Evolutionary conservation across 306 rosid genomes (phyloP).

Genomic region (Pyrus betulifolia): DNA sequence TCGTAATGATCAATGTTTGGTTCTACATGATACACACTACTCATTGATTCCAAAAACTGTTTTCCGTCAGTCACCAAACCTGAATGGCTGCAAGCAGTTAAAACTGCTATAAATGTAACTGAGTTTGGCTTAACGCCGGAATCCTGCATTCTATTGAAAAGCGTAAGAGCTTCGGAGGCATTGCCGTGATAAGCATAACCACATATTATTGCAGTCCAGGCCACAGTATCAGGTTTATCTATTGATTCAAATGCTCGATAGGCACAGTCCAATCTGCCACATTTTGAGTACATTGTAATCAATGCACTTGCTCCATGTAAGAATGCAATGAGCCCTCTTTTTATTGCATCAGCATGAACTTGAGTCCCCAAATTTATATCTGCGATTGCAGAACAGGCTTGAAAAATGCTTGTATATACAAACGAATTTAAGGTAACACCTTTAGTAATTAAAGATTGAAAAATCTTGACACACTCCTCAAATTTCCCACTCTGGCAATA

Average conservation of each 20-base stretch:
- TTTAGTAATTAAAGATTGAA: constrained; percentile 38
- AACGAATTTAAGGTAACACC: constrained; percentile 41
- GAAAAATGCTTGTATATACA: constrained; percentile 48
- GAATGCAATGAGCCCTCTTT: constrained; percentile 34
- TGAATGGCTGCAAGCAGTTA: constrained; percentile 55
- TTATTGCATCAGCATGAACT: constrained; percentile 54
- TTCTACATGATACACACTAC: constrained; percentile 21
- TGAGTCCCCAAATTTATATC: constrained; percentile 44
- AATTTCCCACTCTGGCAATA: constrained; percentile 50
- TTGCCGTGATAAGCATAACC: constrained; percentile 53
- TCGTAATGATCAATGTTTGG: constrained; percentile 50
- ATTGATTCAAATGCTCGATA: constrained; percentile 35
- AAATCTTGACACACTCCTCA: constrained; percentile 35
- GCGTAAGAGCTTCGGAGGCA: constrained; percentile 40
- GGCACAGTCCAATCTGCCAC: constrained; percentile 51
- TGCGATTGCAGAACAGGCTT: constrained; percentile 50
- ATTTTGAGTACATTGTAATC: constrained; percentile 62
- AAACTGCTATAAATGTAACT: constrained; percentile 46
- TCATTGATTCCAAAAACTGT: constrained; percentile 46
- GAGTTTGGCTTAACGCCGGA: constrained; percentile 45
- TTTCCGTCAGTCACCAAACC: constrained; percentile 44
- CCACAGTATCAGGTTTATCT: constrained; percentile 47
- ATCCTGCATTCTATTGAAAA: constrained; percentile 35
- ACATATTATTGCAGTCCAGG: constrained; percentile 57
- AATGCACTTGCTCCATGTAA: constrained; percentile 53